Percentiles rank a stretch among this genome's conserved stretches.
phyloP scores from a whole-genome alignment of 1,139 yeast species.

The Eremothecium sinecaudum region DNA sequence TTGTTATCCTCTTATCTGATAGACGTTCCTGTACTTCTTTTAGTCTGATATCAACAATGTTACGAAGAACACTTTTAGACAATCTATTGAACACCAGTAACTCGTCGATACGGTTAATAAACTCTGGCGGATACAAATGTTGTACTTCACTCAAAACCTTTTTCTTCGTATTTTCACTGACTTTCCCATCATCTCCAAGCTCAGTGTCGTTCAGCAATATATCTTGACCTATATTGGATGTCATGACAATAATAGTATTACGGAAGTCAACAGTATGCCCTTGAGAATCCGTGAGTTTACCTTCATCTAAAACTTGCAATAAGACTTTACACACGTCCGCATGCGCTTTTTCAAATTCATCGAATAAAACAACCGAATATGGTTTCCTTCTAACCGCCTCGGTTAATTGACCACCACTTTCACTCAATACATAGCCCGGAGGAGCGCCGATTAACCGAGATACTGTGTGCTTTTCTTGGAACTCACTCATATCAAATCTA shows the following conservation, averaged over 20 bases:
- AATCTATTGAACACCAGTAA: constrained; percentile 81
- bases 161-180: constrained; percentile 40
- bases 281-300: constrained; percentile 85
- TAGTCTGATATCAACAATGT: constrained; percentile 76
- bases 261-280: constrained; percentile 91
- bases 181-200: constrained; percentile 40
- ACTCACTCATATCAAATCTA: constrained; percentile 95
- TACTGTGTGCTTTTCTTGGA: constrained; percentile 87
- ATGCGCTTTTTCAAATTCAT: constrained; percentile 95
- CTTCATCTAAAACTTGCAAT: constrained; percentile 90
- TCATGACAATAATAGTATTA: constrained; percentile 93
- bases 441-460: constrained; percentile 94
- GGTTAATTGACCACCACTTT: constrained; percentile 84
- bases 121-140: constrained; percentile 80
- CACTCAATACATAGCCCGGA: constrained; percentile 96
- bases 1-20: constrained; percentile 63
- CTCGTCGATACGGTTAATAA: constrained; percentile 87
- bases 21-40: constrained; percentile 71
- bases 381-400: constrained; percentile 95
- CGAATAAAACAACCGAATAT: constrained; percentile 83
- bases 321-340: constrained; percentile 83
- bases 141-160: constrained; percentile 61
- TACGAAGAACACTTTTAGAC: constrained; percentile 60
- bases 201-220: constrained; percentile 58
- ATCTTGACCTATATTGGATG: constrained; percentile 94